Conservation (phyloP, 345 rosid genomes). For the Eucalyptus erythrocorys region DNA sequence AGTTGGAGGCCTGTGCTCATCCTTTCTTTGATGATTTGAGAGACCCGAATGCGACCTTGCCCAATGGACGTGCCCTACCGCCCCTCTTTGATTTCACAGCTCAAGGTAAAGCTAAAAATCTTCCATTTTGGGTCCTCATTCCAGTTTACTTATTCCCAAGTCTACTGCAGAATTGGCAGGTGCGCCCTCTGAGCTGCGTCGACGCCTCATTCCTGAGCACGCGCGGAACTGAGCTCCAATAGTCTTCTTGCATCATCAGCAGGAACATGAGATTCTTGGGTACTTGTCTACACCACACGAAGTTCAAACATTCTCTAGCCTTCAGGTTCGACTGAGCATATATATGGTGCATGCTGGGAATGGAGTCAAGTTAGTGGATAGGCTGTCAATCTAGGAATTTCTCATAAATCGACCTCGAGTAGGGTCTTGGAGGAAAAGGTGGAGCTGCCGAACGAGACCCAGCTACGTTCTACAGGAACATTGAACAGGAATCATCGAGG, state of each 20-base stretch:
- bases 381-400: not conserved
- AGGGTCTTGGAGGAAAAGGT: not conserved
- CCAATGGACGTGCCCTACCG: slow-evolving; percentile 83
- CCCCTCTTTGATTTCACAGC: slow-evolving; percentile 83
- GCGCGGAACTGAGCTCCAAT: slow-evolving; percentile 16
- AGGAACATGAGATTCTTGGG: not conserved
- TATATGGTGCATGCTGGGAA: not conserved
- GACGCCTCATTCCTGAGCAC: slow-evolving; percentile 72
- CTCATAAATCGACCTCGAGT: not conserved
- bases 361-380: not conserved
- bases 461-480: not conserved
- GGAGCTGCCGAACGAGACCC: not conserved
- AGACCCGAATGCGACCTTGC: slow-evolving; percentile 66
- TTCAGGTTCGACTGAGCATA: not conserved
- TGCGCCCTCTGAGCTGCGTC: slow-evolving; percentile 59
- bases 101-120: slow-evolving; percentile 42
- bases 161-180: slow-evolving; percentile 71
- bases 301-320: not conserved
- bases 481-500: not conserved
- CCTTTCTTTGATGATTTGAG: slow-evolving; percentile 89
- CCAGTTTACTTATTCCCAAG: not conserved
- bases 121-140: not conserved
- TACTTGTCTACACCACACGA: not conserved
- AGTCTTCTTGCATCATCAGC: not conserved
- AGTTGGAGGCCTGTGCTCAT: slow-evolving; percentile 99